These are phyloP conservation scores for Conringia planisiliqua DNA, from an alignment of 345 rosid genomes.

Conservation along the genomic window DNA sequence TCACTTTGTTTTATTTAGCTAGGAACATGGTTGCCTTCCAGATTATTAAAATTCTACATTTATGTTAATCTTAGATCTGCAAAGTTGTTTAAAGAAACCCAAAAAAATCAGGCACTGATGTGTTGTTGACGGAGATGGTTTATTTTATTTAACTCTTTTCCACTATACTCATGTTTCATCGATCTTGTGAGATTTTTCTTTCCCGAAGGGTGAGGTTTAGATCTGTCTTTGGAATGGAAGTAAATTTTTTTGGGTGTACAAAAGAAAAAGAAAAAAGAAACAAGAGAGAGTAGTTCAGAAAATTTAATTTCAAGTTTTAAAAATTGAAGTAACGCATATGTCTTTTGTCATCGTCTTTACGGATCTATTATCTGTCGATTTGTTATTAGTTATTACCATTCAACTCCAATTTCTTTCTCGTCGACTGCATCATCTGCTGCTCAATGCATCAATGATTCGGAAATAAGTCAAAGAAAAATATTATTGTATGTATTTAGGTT, in stretches of 20 bases:
- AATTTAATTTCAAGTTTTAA: conserved; percentile 7
- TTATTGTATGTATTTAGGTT: no score
- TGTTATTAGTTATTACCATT: neutral
- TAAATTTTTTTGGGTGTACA: neutral
- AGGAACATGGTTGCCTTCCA: conserved; percentile 21
- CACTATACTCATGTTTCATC: conserved; percentile 14
- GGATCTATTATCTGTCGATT: neutral
- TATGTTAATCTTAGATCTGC: conserved; percentile 28
- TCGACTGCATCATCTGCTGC: neutral
- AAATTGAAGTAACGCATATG: conserved; percentile 11
- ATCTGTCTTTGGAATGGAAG: conserved; percentile 6
- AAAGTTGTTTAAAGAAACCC: neutral
- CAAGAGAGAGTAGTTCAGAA: conserved; percentile 17
- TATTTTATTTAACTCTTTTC: conserved; percentile 12
- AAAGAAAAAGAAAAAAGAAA: neutral
- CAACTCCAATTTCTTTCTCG: neutral
- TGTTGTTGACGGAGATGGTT: conserved; percentile 22
- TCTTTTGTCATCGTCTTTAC: conserved; percentile 14
- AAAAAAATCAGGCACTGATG: neutral
- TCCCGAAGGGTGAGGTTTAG: neutral
- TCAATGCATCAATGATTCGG: neutral
- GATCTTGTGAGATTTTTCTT: neutral
- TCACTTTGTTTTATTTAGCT: neutral
- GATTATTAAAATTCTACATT: neutral
- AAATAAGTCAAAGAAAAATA: neutral